These are phyloP conservation scores for Bocquillonia castaneifolia DNA, from an alignment of 441 rosid genomes.

Conservation along the genomic window DNA sequence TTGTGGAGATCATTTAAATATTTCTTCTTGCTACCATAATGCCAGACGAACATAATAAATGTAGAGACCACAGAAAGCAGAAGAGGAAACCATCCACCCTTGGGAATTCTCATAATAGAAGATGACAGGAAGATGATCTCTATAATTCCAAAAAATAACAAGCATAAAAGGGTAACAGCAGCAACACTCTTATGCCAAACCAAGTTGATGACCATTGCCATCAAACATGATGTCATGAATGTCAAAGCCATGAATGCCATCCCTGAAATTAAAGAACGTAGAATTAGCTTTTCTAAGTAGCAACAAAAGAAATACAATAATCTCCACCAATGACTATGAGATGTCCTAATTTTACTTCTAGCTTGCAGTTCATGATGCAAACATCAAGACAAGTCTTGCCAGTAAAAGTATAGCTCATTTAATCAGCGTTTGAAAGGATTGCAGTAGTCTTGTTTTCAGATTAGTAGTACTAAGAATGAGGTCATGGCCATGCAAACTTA, in stretches of 20 bases:
- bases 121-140: conserved; percentile 65
- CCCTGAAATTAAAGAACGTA: conserved; percentile 44
- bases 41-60: conserved; percentile 68
- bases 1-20: conserved; percentile 69
- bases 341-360: background rate
- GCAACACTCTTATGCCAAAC: conserved; percentile 54
- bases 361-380: background rate
- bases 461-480: background rate
- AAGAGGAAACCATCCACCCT: conserved; percentile 78
- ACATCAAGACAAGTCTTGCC: background rate
- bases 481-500: background rate
- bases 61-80: conserved; percentile 46
- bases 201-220: conserved; percentile 61
- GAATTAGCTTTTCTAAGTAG: conserved; percentile 10
- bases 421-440: background rate
- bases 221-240: conserved; percentile 61
- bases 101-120: conserved; percentile 48
- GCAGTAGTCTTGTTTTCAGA: background rate
- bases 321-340: background rate
- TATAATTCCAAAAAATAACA: conserved; percentile 54
- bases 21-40: conserved; percentile 73
- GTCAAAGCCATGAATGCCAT: conserved; percentile 57
- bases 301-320: background rate
- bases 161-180: conserved; percentile 40
- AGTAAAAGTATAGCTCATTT: background rate